These are phyloP conservation scores for Blepharisma japonicum DNA, from an alignment of 73 alveolate genomes.

Conservation along the genomic window DNA sequence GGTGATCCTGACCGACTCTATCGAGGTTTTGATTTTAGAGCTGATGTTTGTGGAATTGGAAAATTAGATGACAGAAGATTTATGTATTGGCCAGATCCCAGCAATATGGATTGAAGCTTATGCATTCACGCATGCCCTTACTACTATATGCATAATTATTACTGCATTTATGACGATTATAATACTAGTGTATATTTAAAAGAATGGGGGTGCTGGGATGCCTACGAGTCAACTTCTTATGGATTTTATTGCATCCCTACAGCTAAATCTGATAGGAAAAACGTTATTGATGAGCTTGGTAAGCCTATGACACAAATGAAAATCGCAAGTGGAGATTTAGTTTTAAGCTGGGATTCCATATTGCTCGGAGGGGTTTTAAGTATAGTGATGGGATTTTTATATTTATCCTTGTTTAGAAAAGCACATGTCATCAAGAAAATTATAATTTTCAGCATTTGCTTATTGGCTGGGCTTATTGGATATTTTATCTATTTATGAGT, in stretches of 20 bases:
- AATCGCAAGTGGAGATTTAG: constrained; percentile 19
- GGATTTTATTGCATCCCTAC: constrained; percentile 28
- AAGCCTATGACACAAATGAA: constrained; percentile 15
- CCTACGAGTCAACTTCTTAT: neutral
- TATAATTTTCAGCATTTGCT: neutral
- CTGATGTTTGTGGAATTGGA: constrained; percentile 27
- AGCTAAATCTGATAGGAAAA: neutral
- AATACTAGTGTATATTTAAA: neutral
- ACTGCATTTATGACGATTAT: constrained; percentile 25
- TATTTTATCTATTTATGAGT: neutral
- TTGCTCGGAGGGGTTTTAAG: neutral
- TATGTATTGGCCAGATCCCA: constrained; percentile 18
- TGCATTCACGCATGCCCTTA: constrained; percentile 29
- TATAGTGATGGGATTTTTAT: neutral
- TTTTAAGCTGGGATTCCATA: neutral
- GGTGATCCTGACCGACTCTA: constrained; percentile 26
- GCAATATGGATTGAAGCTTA: constrained; percentile 7
- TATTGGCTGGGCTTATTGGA: neutral
- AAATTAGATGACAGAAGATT: neutral
- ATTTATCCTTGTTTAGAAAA: constrained; percentile 10
- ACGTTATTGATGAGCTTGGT: neutral
- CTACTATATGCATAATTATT: neutral
- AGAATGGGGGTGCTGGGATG: constrained; percentile 23
- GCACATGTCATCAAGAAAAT: neutral
- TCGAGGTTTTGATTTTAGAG: constrained; percentile 18